Evolutionary conservation across 345 rosid species (phyloP).

Genomic region (rapeseed (Brassica napus)): Da-Ae NC_063439.1:2434001-2434500

Average conservation of each 20-base stretch:
- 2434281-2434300: constrained; percentile 51
- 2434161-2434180: neutral
- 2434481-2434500: constrained; percentile 71
- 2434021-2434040: no score
- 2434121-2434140: neutral
- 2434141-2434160: neutral
- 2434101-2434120: neutral
- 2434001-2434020: no score
- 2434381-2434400: neutral
- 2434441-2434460: neutral
- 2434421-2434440: neutral
- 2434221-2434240: constrained; percentile 31
- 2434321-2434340: neutral
- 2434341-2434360: neutral
- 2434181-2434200: neutral
- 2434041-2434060: no score
- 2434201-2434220: neutral
- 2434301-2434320: constrained; percentile 59
- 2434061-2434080: no score
- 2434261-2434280: constrained; percentile 62
- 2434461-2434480: constrained; percentile 56
- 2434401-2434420: neutral
- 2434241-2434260: constrained; percentile 53
- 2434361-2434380: neutral
- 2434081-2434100: neutral